phyloP scores from a whole-genome alignment of 768 basidiomycete genomes.

The Infundibulicybe gibba region DNA sequence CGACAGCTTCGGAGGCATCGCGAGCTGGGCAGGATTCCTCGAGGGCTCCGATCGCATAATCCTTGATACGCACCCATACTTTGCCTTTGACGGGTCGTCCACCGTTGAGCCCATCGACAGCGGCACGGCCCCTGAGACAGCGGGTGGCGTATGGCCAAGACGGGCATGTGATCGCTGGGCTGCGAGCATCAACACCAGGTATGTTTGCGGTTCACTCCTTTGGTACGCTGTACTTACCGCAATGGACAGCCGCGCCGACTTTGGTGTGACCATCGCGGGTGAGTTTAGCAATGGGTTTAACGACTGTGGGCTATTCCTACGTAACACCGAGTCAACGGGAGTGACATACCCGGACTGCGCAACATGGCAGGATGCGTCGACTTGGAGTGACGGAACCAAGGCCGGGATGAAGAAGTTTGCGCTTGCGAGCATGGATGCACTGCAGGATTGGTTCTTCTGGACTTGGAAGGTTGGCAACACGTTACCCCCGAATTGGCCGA shows the following conservation, averaged over 20 bases:
- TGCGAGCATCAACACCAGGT: constrained; percentile 18
- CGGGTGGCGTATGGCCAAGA: constrained; percentile 38
- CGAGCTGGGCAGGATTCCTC: constrained; percentile 28
- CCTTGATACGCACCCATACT: constrained; percentile 38
- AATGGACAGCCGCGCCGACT: constrained; percentile 23
- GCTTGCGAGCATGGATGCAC: constrained; percentile 36
- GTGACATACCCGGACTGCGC: constrained; percentile 26
- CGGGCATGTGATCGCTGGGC: constrained; percentile 54
- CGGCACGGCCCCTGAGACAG: constrained; percentile 19
- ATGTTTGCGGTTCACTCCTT: neutral
- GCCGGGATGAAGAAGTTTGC: constrained; percentile 46
- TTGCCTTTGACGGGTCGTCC: constrained; percentile 42
- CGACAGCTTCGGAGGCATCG: constrained; percentile 43
- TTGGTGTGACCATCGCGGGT: constrained; percentile 69
- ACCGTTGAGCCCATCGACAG: constrained; percentile 23
- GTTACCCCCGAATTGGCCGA: neutral
- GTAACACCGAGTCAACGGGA: constrained; percentile 7
- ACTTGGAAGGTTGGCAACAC: constrained; percentile 44
- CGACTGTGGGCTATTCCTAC: constrained; percentile 39
- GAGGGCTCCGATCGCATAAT: constrained; percentile 34
- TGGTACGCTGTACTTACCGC: constrained; percentile 1
- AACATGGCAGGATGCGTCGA: constrained; percentile 45
- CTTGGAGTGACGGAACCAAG: constrained; percentile 36
- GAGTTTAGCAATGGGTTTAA: constrained; percentile 71
- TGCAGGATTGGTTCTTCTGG: constrained; percentile 40